These are phyloP conservation scores for Xylaria scruposa DNA, from an alignment of 495 filamentous ascomycete species.

Conservation along the genomic window DNA sequence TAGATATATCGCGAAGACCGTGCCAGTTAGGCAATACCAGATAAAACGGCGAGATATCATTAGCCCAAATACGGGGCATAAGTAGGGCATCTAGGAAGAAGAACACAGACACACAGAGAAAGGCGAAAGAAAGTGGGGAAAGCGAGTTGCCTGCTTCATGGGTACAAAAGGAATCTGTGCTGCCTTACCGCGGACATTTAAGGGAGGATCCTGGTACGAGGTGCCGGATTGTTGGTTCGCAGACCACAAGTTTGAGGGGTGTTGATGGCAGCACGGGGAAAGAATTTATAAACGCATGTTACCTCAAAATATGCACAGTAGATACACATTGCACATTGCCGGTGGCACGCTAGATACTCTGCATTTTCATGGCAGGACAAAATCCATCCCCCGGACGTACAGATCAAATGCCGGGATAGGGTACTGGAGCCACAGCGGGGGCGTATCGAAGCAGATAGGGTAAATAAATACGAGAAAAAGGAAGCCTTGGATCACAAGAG, in stretches of 20 bases:
- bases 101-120: slow-evolving; percentile 19
- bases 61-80: slow-evolving; percentile 19
- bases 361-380: background rate
- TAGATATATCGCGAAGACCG: background rate
- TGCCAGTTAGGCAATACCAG: background rate
- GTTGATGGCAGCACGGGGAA: background rate
- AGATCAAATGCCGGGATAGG: slow-evolving; percentile 13
- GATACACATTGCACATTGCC: background rate
- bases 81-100: background rate
- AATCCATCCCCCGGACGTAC: background rate
- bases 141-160: background rate
- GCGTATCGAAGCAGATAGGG: background rate
- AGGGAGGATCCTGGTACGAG: slow-evolving; percentile 22
- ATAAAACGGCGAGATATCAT: slow-evolving; percentile 16
- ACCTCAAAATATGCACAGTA: background rate
- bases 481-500: background rate
- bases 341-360: background rate
- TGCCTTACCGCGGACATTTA: slow-evolving; percentile 23
- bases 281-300: background rate
- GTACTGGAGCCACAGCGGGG: slow-evolving; percentile 3
- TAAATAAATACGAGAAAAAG: background rate
- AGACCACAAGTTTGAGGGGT: slow-evolving; percentile 7
- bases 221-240: slow-evolving; percentile 27
- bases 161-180: slow-evolving; percentile 8
- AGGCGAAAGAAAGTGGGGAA: slow-evolving; percentile 3